A percentile compares a stretch with the other conserved stretches of the same genome.
Conservation (phyloP, 495 filamentous ascomycete genomes). For the Opeltia flavorubescens region DNA sequence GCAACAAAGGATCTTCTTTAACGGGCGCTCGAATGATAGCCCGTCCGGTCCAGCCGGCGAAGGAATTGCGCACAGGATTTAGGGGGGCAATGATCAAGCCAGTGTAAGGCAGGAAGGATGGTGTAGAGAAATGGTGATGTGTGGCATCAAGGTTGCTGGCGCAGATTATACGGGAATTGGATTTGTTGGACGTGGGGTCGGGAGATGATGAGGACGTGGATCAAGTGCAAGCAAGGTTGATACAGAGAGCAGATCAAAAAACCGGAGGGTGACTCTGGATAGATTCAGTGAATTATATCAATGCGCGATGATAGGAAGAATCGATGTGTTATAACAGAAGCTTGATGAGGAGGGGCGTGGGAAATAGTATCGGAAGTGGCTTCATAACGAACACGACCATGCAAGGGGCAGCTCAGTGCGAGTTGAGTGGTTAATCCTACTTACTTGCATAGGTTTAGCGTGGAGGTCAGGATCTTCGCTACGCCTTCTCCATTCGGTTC, state of each 20-base stretch:
- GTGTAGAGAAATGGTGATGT: no score
- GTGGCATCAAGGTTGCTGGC: no score
- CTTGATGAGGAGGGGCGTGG: neutral
- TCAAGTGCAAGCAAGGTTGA: no score
- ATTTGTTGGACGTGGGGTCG: no score
- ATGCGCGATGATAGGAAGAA: no score
- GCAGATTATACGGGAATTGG: no score
- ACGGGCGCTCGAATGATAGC: neutral
- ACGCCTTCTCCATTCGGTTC: neutral
- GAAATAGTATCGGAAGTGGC: slow-evolving; percentile 3
- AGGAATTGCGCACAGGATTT: neutral
- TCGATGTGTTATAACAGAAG: neutral
- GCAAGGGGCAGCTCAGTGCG: neutral
- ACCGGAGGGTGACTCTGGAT: no score
- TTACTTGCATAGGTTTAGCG: neutral
- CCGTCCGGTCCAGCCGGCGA: neutral
- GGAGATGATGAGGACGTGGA: no score
- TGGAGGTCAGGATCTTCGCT: neutral
- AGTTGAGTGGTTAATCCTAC: neutral
- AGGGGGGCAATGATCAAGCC: no score
- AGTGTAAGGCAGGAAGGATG: no score
- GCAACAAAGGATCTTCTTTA: neutral
- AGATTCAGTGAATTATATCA: no score
- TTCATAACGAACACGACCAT: neutral
- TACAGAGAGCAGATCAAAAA: no score